phyloP scores from a whole-genome alignment of 1,284 basidiomycete genomes.

The Cryptococcus hybrid region DNA sequence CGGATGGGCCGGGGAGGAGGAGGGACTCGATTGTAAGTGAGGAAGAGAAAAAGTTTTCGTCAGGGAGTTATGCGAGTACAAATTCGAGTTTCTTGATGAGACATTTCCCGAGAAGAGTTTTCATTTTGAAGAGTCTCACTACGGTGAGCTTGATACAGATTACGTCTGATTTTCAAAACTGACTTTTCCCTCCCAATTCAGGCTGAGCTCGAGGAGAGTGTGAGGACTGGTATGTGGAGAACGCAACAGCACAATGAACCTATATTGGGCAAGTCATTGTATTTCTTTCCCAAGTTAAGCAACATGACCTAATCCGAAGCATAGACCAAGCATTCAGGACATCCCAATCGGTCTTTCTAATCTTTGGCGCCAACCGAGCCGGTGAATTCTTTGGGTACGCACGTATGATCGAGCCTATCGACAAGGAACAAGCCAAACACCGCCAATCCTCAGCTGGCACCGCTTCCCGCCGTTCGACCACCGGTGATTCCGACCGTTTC shows the following conservation, averaged over 20 bases:
- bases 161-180: not conserved
- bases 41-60: slow-evolving; percentile 47
- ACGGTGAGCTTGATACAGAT: slow-evolving; percentile 55
- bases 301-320: not conserved
- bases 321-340: slow-evolving; percentile 84
- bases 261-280: slow-evolving; percentile 54
- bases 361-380: slow-evolving; percentile 90
- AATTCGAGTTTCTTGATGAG: slow-evolving; percentile 59
- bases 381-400: slow-evolving; percentile 78
- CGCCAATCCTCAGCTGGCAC: slow-evolving; percentile 4
- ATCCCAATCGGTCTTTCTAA: slow-evolving; percentile 76
- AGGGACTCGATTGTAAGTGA: slow-evolving; percentile 20
- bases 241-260: slow-evolving; percentile 93
- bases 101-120: slow-evolving; percentile 82
- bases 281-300: not conserved
- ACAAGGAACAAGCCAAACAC: slow-evolving; percentile 28
- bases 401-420: slow-evolving; percentile 53
- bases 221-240: slow-evolving; percentile 80
- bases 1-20: slow-evolving; percentile 22
- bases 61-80: slow-evolving; percentile 58
- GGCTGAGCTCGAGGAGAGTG: slow-evolving; percentile 80
- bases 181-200: slow-evolving; percentile 32
- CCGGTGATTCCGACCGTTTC: slow-evolving; percentile 15
- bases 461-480: not conserved
- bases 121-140: slow-evolving; percentile 86